These are phyloP conservation scores for Aechmea fasciata DNA, from an alignment of 176 grass and related monocot genomes.

Conservation along the genomic window DNA sequence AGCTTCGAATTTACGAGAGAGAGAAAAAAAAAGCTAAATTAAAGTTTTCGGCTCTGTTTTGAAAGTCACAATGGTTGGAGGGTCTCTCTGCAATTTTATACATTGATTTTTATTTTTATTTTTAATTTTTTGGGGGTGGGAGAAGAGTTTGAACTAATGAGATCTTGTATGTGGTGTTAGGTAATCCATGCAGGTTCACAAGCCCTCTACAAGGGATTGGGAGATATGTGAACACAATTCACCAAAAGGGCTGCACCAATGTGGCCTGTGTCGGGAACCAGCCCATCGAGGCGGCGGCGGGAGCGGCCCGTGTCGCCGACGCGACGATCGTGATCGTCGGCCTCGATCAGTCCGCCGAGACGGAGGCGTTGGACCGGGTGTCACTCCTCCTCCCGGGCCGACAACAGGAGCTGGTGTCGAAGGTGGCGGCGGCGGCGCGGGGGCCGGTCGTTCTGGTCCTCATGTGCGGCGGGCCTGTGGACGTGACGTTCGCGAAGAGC, in stretches of 20 bases:
- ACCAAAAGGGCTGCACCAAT: slow-evolving; percentile 45
- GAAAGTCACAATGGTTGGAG: too few relatives aligned
- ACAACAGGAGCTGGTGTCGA: slow-evolving; percentile 59
- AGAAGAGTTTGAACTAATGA: background rate
- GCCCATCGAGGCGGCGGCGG: slow-evolving; percentile 32
- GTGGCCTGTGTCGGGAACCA: slow-evolving; percentile 48
- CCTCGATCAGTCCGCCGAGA: slow-evolving; percentile 57
- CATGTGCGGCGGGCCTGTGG: slow-evolving; percentile 58
- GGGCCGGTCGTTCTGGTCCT: slow-evolving; percentile 51
- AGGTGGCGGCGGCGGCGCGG: slow-evolving; percentile 46
- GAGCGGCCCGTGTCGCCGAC: slow-evolving; percentile 26
- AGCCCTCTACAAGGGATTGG: slow-evolving; percentile 54
- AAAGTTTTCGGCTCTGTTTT: too few relatives aligned
- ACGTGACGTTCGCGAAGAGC: slow-evolving; percentile 54
- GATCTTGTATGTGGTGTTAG: background rate
- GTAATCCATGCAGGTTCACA: slow-evolving; percentile 49
- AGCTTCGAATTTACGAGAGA: too few relatives aligned
- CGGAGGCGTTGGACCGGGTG: slow-evolving; percentile 35
- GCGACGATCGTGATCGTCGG: slow-evolving; percentile 48
- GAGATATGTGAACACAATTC: slow-evolving; percentile 24
- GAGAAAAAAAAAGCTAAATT: too few relatives aligned
- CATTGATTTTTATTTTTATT: too few relatives aligned
- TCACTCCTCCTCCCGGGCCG: slow-evolving; percentile 54
- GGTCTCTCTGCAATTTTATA: too few relatives aligned
- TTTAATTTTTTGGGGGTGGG: too few relatives aligned